Percentiles rank a stretch among this genome's conserved stretches.
These are phyloP conservation scores for Ambrosia hybrid DNA, from an alignment of 140 eudicot species.

Conservation along the genomic window DNA sequence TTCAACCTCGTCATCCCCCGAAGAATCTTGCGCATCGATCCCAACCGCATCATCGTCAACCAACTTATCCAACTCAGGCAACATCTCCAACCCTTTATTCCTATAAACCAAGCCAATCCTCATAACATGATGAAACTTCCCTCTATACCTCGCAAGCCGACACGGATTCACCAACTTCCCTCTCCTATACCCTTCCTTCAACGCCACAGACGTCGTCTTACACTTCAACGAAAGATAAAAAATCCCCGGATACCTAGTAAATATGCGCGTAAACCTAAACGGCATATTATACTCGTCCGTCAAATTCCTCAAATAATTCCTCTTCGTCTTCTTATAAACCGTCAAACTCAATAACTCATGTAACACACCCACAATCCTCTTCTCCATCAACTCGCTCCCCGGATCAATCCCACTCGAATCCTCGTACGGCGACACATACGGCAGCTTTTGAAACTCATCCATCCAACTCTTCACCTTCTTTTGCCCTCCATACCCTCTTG, in stretches of 20 bases:
- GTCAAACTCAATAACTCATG: constrained; percentile 89
- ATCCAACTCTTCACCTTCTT: constrained; percentile 93
- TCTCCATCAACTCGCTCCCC: constrained; percentile 87
- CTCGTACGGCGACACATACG: constrained; percentile 82
- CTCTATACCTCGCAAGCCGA: constrained; percentile 63
- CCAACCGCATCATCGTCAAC: constrained; percentile 36
- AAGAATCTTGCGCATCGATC: constrained; percentile 24
- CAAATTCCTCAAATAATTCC: constrained; percentile 78
- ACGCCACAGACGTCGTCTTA: constrained; percentile 82
- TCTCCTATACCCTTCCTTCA: constrained; percentile 76
- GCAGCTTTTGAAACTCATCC: constrained; percentile 90
- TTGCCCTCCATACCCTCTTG: constrained; percentile 80
- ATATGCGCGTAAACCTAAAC: constrained; percentile 72
- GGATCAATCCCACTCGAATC: constrained; percentile 71
- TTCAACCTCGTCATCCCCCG: constrained; percentile 59
- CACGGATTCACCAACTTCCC: constrained; percentile 66
- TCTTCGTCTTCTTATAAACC: constrained; percentile 77
- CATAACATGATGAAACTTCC: constrained; percentile 80
- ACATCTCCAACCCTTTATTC: constrained; percentile 61
- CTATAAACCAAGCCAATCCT: constrained; percentile 75
- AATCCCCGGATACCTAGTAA: constrained; percentile 84
- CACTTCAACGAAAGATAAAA: constrained; percentile 87
- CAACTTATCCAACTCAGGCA: constrained; percentile 51
- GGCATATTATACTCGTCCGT: constrained; percentile 76
- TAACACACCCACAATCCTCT: constrained; percentile 72